phyloP scores from a whole-genome alignment of 306 rosid genomes.

The Cicer cuneatum region DNA sequence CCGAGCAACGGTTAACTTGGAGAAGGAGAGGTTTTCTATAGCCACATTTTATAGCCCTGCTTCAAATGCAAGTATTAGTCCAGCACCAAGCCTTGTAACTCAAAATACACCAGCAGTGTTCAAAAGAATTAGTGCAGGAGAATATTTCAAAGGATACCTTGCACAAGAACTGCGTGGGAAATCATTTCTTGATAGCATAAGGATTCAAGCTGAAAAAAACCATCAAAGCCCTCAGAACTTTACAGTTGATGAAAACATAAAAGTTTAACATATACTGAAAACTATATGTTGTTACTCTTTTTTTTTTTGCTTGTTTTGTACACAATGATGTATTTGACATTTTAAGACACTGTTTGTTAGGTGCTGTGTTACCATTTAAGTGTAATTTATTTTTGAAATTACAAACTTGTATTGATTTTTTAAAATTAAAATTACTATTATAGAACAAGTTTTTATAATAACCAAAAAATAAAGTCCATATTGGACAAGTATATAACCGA shows the following conservation, averaged over 20 bases:
- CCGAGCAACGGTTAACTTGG: constrained; percentile 50
- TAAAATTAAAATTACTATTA: too few species aligned
- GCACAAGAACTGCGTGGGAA: constrained; percentile 52
- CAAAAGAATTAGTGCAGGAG: constrained; percentile 39
- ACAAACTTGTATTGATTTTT: background rate
- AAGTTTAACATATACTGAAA: background rate
- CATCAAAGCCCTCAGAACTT: background rate
- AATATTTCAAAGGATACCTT: constrained; percentile 47
- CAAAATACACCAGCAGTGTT: constrained; percentile 48
- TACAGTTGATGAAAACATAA: background rate
- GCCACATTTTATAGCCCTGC: constrained; percentile 57
- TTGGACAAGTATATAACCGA: too few species aligned
- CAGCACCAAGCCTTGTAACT: constrained; percentile 58
- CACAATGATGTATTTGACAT: background rate
- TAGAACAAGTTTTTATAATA: background rate
- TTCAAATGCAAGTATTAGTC: constrained; percentile 47
- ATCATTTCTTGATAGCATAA: constrained; percentile 51
- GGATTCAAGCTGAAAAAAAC: constrained; percentile 1
- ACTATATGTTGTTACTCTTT: background rate
- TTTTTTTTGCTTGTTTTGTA: background rate
- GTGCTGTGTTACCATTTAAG: background rate
- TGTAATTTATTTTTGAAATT: background rate
- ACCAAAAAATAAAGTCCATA: background rate
- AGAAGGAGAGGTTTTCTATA: constrained; percentile 61
- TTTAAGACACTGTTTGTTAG: background rate